phyloP scores from a whole-genome alignment of 2,329 filamentous ascomycete genomes.

The Nigrospora osmanthi region DNA sequence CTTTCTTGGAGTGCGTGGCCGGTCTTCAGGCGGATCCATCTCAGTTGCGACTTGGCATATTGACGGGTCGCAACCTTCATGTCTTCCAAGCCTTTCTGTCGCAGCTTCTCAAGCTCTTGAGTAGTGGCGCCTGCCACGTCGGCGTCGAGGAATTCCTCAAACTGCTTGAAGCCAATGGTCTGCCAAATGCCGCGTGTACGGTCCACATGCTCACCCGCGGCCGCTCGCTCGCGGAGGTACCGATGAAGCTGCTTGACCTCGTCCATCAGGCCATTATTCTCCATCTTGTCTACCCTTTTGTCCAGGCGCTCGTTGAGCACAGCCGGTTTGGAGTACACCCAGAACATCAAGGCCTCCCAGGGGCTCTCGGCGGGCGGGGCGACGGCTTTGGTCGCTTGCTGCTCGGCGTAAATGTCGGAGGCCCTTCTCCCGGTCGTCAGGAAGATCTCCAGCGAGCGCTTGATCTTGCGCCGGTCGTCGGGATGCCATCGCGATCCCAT shows the following conservation, averaged over 20 bases:
- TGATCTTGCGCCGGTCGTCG: constrained; percentile 84
- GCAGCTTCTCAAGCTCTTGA: constrained; percentile 45
- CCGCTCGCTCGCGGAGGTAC: constrained; percentile 23
- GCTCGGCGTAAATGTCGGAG: constrained; percentile 81
- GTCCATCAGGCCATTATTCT: constrained; percentile 43
- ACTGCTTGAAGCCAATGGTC: constrained; percentile 92
- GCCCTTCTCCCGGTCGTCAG: constrained; percentile 73
- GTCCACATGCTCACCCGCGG: constrained; percentile 52
- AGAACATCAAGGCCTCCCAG: constrained; percentile 66
- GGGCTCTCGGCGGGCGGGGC: constrained; percentile 11
- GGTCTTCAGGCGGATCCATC: constrained; percentile 82
- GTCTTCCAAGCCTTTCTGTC: constrained; percentile 55
- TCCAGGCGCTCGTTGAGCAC: constrained; percentile 65
- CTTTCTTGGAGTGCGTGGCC: constrained; percentile 58
- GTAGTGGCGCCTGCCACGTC: constrained; percentile 19
- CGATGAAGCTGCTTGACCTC: constrained; percentile 40
- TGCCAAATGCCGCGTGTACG: constrained; percentile 85
- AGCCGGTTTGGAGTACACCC: constrained; percentile 72
- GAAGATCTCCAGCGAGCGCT: constrained; percentile 82
- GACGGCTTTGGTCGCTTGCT: constrained; percentile 38
- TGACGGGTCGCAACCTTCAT: constrained; percentile 79
- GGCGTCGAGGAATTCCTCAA: constrained; percentile 61
- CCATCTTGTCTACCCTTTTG: constrained; percentile 76
- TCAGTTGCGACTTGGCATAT: constrained; percentile 77
- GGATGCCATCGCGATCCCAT: constrained; percentile 95